These are phyloP conservation scores for Coccomyxa subellipsoidea DNA, from an alignment of 163 green algal genomes.

Conservation along the genomic window DNA sequence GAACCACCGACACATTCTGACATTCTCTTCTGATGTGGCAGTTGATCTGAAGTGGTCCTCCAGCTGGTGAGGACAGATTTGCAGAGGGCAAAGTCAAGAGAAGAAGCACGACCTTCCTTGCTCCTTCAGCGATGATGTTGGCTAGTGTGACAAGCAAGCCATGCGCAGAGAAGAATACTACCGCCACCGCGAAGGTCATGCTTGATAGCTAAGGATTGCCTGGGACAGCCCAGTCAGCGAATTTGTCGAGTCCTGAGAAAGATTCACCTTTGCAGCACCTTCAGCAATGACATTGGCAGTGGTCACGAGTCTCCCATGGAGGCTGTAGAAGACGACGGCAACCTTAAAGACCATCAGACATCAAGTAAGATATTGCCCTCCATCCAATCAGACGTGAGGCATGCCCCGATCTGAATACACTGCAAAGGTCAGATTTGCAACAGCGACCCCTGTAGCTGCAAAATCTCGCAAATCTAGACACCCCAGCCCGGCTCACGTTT, in stretches of 20 bases:
- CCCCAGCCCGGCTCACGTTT: too few relatives aligned
- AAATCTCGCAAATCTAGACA: too few relatives aligned
- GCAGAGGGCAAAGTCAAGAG: not conserved
- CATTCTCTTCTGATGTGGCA: not conserved
- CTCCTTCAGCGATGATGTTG: slow-evolving; percentile 45
- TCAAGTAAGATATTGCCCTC: not conserved
- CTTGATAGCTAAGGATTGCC: not conserved
- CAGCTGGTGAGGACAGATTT: not conserved
- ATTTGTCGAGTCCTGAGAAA: not conserved
- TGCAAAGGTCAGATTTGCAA: too few relatives aligned
- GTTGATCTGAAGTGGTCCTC: too few relatives aligned
- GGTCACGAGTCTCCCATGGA: slow-evolving; percentile 34
- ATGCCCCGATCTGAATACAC: too few relatives aligned
- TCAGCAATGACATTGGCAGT: slow-evolving; percentile 43
- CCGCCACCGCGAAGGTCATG: slow-evolving; percentile 30
- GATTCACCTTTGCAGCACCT: slow-evolving; percentile 23
- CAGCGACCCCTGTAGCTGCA: too few relatives aligned
- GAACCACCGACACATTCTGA: not conserved
- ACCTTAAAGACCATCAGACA: slow-evolving; percentile 29
- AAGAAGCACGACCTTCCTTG: slow-evolving; percentile 20
- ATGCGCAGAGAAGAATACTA: slow-evolving; percentile 24
- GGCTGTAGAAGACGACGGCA: slow-evolving; percentile 30
- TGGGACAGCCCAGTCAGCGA: not conserved
- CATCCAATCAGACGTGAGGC: too few relatives aligned
- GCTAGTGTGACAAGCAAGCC: slow-evolving; percentile 35